A percentile compares a stretch with the other conserved stretches of the same genome.
Evolutionary conservation across 2,329 filamentous ascomycete genomes (phyloP).

Genomic region (Trichoderma brevicompactum): DNA sequence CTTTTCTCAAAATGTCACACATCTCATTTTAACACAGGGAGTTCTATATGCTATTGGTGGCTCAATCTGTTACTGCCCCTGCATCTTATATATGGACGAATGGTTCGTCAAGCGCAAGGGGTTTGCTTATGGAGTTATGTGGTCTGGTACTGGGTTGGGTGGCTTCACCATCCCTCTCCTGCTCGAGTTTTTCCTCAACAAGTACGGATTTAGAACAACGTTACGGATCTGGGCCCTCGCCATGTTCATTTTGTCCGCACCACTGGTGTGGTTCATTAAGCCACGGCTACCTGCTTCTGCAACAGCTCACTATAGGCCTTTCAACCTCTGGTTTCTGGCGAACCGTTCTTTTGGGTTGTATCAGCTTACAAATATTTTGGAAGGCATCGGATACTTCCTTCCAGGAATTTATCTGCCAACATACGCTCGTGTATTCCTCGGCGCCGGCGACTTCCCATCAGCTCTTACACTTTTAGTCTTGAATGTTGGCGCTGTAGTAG

Average conservation of each 20-base stretch:
- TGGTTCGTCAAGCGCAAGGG: slow-evolving; percentile 65
- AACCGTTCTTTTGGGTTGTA: slow-evolving; percentile 61
- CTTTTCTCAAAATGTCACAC: slow-evolving; percentile 56
- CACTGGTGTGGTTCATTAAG: slow-evolving; percentile 61
- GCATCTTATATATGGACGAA: slow-evolving; percentile 62
- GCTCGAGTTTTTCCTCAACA: slow-evolving; percentile 55
- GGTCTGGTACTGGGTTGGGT: slow-evolving; percentile 56
- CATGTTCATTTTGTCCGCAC: slow-evolving; percentile 55
- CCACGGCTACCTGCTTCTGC: slow-evolving; percentile 54
- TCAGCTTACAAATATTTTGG: slow-evolving; percentile 59
- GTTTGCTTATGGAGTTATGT: slow-evolving; percentile 67
- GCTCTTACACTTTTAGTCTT: slow-evolving; percentile 62
- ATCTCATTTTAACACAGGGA: slow-evolving; percentile 65
- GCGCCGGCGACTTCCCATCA: slow-evolving; percentile 53
- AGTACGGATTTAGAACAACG: slow-evolving; percentile 57
- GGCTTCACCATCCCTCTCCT: slow-evolving; percentile 56
- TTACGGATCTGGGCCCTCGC: slow-evolving; percentile 58
- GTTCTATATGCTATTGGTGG: slow-evolving; percentile 64
- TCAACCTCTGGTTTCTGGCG: slow-evolving; percentile 56
- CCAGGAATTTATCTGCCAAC: slow-evolving; percentile 65
- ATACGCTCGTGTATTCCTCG: slow-evolving; percentile 56
- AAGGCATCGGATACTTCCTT: slow-evolving; percentile 67
- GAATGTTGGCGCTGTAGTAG: slow-evolving; percentile 63
- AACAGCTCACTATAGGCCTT: slow-evolving; percentile 43
- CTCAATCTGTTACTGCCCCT: slow-evolving; percentile 58